Base-by-base conservation (phyloP, 2,329 filamentous ascomycete species). In the Arthroderma sp. region DNA sequence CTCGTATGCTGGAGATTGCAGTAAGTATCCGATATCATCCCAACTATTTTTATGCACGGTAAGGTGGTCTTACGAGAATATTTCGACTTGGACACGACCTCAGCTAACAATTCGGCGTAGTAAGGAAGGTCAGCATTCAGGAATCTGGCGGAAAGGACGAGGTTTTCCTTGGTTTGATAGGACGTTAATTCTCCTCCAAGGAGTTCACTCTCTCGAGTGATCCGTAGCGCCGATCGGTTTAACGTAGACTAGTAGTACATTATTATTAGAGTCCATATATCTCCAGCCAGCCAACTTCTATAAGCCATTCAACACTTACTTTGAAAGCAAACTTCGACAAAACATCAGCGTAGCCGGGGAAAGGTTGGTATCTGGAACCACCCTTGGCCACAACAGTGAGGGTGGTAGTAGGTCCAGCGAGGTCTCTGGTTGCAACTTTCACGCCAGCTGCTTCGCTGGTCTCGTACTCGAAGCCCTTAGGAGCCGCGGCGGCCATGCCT, bases 261-360 rank as follows among this genome's bases (percentile, higher is more conserved):
- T n/a, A 3, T 31, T 22, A 5, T 11, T 34, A 15, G 6, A 10
- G 10, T 22, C 15, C 9, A 9, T 10, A 30, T n/a, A 6, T 15
- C 10, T n/a, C 15, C 22, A 27, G 8, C 36, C 29, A 27, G 30
- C 36, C 10, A 28, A 32, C 27, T 27, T 8, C 29, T 32, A 34
- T 27, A 15, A 22, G 2, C 9, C 30, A 9, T 63, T 56, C 50
- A 53, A 33, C 29, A 60, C 68, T 57, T 66, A 87, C 91, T 85
- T 94, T 94, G 80, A 95, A 98, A 54, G 93, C 89, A 72, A 93
- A 98, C 66, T 86, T 84, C 72, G 91, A 84, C 54, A 98, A 77
- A 48, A 83, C 89, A 62, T 88, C 83, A 53, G 89, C 83, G 66
- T 95, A 76, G 54, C 91, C 91, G 51, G 91, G 91, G 55, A 84